phyloP scores from a whole-genome alignment of 2,329 filamentous ascomycete genomes.

The Nothophaeocryptopus gaeumannii region DNA sequence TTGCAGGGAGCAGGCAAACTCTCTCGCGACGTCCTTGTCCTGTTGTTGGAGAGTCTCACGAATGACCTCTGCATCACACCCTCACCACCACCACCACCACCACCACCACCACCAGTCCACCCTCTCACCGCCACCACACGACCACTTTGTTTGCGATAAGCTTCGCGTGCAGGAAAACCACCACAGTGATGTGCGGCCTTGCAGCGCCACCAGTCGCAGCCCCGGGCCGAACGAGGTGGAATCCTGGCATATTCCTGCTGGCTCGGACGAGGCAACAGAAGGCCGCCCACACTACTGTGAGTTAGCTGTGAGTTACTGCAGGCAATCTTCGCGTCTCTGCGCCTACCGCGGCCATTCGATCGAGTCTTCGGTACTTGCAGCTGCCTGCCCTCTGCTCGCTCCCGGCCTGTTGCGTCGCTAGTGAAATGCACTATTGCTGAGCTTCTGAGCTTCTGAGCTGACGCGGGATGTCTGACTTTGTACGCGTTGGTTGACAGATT shows the following conservation, averaged over 20 bases:
- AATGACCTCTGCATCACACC: neutral
- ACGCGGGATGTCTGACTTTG: slow-evolving; percentile 10
- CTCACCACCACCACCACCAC: neutral
- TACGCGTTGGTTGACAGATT: too few relatives aligned
- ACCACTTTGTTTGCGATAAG: neutral
- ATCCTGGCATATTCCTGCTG: neutral
- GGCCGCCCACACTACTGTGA: neutral
- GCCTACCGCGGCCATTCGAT: slow-evolving; percentile 3
- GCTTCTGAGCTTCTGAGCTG: neutral
- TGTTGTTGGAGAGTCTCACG: too few relatives aligned
- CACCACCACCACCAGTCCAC: neutral
- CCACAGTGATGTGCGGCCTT: too few relatives aligned
- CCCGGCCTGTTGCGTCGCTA: too few relatives aligned
- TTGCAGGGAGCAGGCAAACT: too few relatives aligned
- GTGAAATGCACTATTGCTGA: too few relatives aligned
- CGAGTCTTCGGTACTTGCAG: slow-evolving; percentile 5
- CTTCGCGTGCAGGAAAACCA: neutral
- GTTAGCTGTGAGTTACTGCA: too few relatives aligned
- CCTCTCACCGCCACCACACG: too few relatives aligned
- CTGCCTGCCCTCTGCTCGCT: too few relatives aligned
- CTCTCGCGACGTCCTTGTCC: too few relatives aligned
- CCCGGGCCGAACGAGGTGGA: neutral
- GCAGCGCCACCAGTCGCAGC: too few relatives aligned
- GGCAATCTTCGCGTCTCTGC: neutral
- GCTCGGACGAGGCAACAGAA: neutral